phyloP scores from a whole-genome alignment of 352 stramenopile genomes.

The Pythium angustatum region DNA sequence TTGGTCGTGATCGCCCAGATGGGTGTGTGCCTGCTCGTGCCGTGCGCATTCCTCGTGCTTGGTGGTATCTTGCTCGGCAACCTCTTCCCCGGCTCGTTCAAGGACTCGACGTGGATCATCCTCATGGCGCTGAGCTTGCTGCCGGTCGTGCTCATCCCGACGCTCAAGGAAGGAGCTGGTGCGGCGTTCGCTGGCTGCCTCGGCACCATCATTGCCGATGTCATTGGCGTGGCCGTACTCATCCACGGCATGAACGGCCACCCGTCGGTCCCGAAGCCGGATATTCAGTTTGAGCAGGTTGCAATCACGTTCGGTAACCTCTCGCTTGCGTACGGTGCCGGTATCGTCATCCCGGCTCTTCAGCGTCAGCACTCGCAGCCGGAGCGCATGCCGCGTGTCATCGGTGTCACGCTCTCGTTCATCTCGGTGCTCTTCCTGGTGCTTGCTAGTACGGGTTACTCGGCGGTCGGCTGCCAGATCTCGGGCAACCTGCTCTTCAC shows the following conservation, averaged over 20 bases:
- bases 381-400: conserved; percentile 8
- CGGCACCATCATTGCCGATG: conserved; percentile 34
- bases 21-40: conserved; percentile 54
- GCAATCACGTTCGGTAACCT: conserved; percentile 35
- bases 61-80: conserved; percentile 25
- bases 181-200: conserved; percentile 31
- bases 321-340: conserved; percentile 15
- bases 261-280: conserved; percentile 15
- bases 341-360: conserved; percentile 8
- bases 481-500: conserved; percentile 24
- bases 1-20: conserved; percentile 51
- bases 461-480: conserved; percentile 16
- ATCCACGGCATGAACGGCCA: conserved; percentile 31
- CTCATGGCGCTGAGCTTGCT: conserved; percentile 17
- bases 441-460: conserved; percentile 12
- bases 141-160: conserved; percentile 31
- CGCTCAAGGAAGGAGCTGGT: conserved; percentile 33
- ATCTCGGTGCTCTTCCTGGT: conserved; percentile 6
- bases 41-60: conserved; percentile 55
- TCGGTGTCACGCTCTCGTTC: conserved; percentile 8
- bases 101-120: conserved; percentile 14
- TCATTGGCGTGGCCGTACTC: conserved; percentile 28
- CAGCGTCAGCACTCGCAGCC: conserved; percentile 14
- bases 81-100: conserved; percentile 32
- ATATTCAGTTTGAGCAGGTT: conserved; percentile 30